phyloP scores from a whole-genome alignment of 2,329 filamentous ascomycete genomes.

The Cordyceps fumosorosea region DNA sequence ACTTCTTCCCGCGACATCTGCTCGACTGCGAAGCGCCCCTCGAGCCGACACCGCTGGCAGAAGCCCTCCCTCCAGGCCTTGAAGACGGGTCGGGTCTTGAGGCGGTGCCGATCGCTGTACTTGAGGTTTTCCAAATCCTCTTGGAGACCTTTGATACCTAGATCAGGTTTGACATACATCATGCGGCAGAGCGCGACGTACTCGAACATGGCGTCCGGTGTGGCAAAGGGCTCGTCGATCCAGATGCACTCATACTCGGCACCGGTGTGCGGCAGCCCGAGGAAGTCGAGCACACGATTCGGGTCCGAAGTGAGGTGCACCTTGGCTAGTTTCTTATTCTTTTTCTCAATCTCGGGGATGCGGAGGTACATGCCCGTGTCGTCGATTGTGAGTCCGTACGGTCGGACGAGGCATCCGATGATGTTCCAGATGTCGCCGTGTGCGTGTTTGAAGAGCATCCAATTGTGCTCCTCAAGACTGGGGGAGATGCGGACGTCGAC shows the following conservation, averaged over 20 bases:
- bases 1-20: constrained; percentile 37
- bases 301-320: constrained; percentile 57
- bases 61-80: constrained; percentile 56
- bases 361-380: constrained; percentile 58
- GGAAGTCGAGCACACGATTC: constrained; percentile 49
- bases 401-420: constrained; percentile 56
- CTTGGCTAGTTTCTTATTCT: constrained; percentile 49
- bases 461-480: constrained; percentile 40
- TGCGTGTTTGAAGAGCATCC: constrained; percentile 60
- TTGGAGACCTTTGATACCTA: constrained; percentile 15
- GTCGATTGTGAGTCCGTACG: constrained; percentile 59
- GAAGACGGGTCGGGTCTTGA: constrained; percentile 51
- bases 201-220: constrained; percentile 50
- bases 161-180: constrained; percentile 39
- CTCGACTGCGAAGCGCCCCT: constrained; percentile 28
- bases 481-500: constrained; percentile 58
- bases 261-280: constrained; percentile 45
- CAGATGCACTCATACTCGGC: constrained; percentile 15
- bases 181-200: constrained; percentile 54
- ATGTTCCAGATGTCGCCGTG: constrained; percentile 68
- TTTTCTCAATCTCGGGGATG: constrained; percentile 58
- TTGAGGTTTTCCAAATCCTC: constrained; percentile 34
- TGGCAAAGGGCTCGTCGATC: constrained; percentile 51
- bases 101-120: constrained; percentile 50
- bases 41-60: constrained; percentile 42